Percentiles rank a stretch among this genome's conserved stretches.
Conservation (phyloP, 129 eudicot genomes). For the Logfia minima region DNA sequence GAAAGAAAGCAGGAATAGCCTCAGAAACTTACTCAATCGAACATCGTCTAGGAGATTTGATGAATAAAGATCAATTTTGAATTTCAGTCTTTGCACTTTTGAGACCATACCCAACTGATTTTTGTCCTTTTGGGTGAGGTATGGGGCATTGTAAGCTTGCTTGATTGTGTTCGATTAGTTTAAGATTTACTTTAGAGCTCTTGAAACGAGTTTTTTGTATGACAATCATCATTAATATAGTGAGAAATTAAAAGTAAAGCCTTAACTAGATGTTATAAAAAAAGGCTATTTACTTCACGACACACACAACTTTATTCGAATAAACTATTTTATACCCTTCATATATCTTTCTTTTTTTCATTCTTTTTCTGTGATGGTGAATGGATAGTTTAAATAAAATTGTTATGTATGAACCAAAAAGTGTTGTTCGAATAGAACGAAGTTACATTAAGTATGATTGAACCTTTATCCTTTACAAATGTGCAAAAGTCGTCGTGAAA, state of each 20-base stretch:
- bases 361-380: no score
- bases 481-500: no score
- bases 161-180: constrained; percentile 6
- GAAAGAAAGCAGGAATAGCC: constrained; percentile 68
- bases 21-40: constrained; percentile 48
- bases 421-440: no score
- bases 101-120: constrained; percentile 6
- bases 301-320: no score
- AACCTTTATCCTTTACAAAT: no score
- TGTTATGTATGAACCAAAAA: no score
- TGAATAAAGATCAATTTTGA: constrained; percentile 12
- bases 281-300: not conserved
- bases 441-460: no score
- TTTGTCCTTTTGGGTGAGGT: constrained; percentile 27
- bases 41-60: constrained; percentile 15
- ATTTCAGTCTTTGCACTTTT: not conserved
- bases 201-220: not conserved
- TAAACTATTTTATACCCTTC: no score
- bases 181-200: constrained; percentile 4
- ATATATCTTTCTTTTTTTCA: no score
- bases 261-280: not conserved
- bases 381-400: no score
- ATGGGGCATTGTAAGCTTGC: not conserved
- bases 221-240: not conserved
- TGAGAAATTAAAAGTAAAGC: not conserved